Evolutionary conservation across 164 flowering plant species (phyloP).

Genomic region (Stephania cephalantha): DNA sequence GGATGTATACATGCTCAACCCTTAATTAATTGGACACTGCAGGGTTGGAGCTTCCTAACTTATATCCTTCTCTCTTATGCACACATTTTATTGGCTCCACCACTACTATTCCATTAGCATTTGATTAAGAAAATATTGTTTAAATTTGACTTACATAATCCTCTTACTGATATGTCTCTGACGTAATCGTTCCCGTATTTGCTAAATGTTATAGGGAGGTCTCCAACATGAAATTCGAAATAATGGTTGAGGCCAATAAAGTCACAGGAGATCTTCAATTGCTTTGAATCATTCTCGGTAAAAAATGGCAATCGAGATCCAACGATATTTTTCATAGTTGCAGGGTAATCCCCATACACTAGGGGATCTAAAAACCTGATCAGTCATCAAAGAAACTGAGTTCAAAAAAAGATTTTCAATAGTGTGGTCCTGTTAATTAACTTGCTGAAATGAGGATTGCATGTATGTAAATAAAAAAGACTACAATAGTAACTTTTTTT

Average conservation of each 20-base stretch:
- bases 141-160: neutral
- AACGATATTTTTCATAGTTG: slow-evolving; percentile 2
- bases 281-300: neutral
- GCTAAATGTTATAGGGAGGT: neutral
- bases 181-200: neutral
- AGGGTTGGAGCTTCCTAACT: too few relatives aligned
- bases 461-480: neutral
- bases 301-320: slow-evolving; percentile 11
- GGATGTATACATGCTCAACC: too few relatives aligned
- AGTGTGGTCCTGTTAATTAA: neutral
- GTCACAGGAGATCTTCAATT: slow-evolving; percentile 11
- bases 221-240: neutral
- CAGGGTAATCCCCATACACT: slow-evolving; percentile 12
- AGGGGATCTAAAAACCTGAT: slow-evolving; percentile 14
- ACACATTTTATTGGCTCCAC: too few relatives aligned
- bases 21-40: too few relatives aligned
- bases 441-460: neutral
- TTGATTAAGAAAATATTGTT: neutral
- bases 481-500: neutral
- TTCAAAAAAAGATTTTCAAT: neutral
- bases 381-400: neutral
- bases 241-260: slow-evolving; percentile 19
- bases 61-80: too few relatives aligned
- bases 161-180: slow-evolving; percentile 4
- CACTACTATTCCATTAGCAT: neutral